phyloP scores from a whole-genome alignment of 1,284 basidiomycete species.

The Acaromyces ingoldii region DNA sequence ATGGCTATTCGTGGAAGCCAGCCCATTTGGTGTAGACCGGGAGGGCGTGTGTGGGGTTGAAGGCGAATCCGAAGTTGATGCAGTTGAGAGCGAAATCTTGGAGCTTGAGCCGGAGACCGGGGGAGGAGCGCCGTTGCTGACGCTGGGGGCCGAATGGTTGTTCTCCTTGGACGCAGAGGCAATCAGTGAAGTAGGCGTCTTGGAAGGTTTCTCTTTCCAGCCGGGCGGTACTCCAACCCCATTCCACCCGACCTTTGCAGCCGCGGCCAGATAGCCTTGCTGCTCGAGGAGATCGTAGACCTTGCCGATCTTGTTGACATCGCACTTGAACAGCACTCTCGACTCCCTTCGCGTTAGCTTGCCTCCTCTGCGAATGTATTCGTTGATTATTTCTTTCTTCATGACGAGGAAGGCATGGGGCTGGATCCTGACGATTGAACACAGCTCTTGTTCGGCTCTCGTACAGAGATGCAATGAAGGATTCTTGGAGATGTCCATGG shows the following conservation, averaged over 20 bases:
- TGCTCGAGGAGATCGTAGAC: conserved; percentile 47
- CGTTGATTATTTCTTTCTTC: conserved; percentile 44
- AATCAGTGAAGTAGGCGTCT: too few species aligned
- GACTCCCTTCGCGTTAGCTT: conserved; percentile 40
- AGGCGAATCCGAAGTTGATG: too few species aligned
- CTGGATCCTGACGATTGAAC: conserved; percentile 43
- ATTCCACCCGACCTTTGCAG: neutral
- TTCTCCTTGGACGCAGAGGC: too few species aligned
- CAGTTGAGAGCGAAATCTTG: too few species aligned
- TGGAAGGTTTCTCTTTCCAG: neutral
- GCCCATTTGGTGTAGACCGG: too few species aligned
- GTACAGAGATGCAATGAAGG: conserved; percentile 45
- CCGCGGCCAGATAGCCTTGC: conserved; percentile 37
- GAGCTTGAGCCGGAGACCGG: too few species aligned
- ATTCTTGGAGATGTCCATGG: conserved; percentile 37
- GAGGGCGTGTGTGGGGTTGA: too few species aligned
- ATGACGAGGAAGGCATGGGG: conserved; percentile 46
- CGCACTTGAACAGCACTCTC: conserved; percentile 39
- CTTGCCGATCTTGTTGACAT: conserved; percentile 44
- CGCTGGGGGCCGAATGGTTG: too few species aligned
- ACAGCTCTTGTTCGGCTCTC: conserved; percentile 38
- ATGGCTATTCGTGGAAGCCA: too few species aligned
- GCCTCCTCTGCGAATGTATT: conserved; percentile 33
- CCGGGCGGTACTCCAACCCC: neutral
- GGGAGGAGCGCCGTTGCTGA: too few species aligned